Evolutionary conservation across 2,329 filamentous ascomycete species (phyloP).

Genomic region (Lachnellula hyalina): DNA sequence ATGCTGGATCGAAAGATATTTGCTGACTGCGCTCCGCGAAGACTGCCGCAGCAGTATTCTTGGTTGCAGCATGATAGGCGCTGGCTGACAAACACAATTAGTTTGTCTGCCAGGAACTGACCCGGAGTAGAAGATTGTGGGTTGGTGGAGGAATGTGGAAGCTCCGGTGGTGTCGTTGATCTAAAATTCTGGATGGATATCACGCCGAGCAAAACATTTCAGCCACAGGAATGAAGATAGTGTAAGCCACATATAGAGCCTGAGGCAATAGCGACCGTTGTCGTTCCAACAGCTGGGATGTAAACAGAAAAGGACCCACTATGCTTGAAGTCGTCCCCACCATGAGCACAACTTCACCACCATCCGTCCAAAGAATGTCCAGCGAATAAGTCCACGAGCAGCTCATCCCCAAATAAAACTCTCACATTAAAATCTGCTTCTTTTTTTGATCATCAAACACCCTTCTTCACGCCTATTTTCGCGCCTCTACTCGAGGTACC

Average conservation of each 20-base stretch:
- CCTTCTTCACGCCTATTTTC: slow-evolving; percentile 1
- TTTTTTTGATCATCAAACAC: slow-evolving; percentile 8
- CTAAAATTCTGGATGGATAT: not conserved
- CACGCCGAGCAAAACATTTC: not conserved
- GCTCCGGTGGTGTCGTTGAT: not conserved
- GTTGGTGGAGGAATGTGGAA: not conserved
- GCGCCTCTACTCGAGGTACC: slow-evolving; percentile 6
- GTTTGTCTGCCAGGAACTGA: slow-evolving; percentile 1
- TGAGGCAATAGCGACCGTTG: not conserved
- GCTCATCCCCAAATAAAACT: not conserved
- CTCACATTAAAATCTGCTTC: slow-evolving; percentile 3
- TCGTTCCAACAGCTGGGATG: not conserved
- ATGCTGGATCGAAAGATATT: slow-evolving; percentile 40
- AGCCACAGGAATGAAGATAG: not conserved
- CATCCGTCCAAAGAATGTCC: not conserved
- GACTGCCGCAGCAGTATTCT: slow-evolving; percentile 49
- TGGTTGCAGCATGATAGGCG: slow-evolving; percentile 56
- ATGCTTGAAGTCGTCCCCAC: not conserved
- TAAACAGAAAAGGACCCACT: not conserved
- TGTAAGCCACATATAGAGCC: not conserved
- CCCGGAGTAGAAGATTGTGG: not conserved
- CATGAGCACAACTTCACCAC: not conserved
- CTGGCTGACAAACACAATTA: slow-evolving; percentile 16
- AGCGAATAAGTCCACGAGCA: not conserved
- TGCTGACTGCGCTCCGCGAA: slow-evolving; percentile 38